Base-by-base conservation (phyloP, 371 early-diverging fungal genomes). In the Haplosporangium sp. region DNA sequence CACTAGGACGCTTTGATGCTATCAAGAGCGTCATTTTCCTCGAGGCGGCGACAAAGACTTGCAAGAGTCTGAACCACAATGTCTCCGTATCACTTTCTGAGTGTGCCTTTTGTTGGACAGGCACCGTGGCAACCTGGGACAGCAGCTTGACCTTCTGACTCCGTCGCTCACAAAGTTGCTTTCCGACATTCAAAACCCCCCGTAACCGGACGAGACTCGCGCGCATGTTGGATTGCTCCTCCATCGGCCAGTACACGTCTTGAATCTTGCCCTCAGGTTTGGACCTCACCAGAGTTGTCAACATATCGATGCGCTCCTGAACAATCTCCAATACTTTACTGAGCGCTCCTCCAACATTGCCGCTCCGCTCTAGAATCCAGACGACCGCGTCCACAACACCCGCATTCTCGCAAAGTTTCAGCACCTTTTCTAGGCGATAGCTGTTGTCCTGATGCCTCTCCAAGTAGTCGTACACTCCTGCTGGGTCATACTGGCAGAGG, bases 351-450 rank as follows among this genome's bases (percentile, higher is more conserved):
- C 84, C 82, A 1, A 89, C 86, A 66, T 93, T 83, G 0, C 93
- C 93, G 47, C 83, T 89, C 55, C 87, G 83, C 67, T 93, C 93
- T 81, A 92, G 83, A 21, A 94, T 89, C 94, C 95, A 94, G 8
- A 93, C 90, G 10, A 90, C 91, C 0, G 93, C 92, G 69, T 91
- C 90, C 23, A 88, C 85, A 1, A 92, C 88, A 11, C 86, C 86
- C 20, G 88, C 68, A 14, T 84, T 48, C 60, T 88, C 87, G 57
- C 93, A 93, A 6, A 85, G 73, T 42, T 81, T 69, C 16, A 89
- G 79, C 5, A 93, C 86, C 3, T 68, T 82, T 8, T 90, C 87
- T 12, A 92, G 67, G 12, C 86, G 69, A 47, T 90, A 89, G 38
- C 86, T 80, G 61, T 83, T 83, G n/a, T 85, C 87, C 51, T 89